Base-by-base conservation (phyloP, 2,329 filamentous ascomycete genomes). In the Fusarium sulawesiense region DNA sequence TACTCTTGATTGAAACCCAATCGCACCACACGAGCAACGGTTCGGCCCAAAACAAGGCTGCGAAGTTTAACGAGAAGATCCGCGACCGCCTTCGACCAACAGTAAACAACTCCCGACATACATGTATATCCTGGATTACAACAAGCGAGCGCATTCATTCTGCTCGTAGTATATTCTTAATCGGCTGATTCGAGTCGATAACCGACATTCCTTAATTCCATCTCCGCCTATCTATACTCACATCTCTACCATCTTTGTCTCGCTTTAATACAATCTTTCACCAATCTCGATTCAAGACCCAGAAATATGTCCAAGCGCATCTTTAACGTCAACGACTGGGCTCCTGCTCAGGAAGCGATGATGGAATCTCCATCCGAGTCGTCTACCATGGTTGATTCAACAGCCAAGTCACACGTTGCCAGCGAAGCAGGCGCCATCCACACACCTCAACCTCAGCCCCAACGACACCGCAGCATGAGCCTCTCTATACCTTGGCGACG, bases 401-500 rank as follows among this genome's bases (percentile, higher is more conserved):
- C 47, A 51, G 30, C 55, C 29, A 61, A 68, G 45, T 27, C 64
- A 18, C 54, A 70, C 14, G 55, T 45, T 53, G 48, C 50, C 51
- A 51, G 50, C 51, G 66, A 70, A 41, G 47, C 60, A 30, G 60
- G 25, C 29, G 45, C 56, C 14, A 49, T 49, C 42, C 60, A 60
- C 45, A 54, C 64, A 37, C 27, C 42, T 32, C 45, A 42, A 41
- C 29, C 45, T 34, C 45, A 40, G 56, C 77, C 79, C n/a, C 79
- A 78, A 64, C 82, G 82, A 23, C 77, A 81, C 41, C 82, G 85
- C 55, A 86, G 84, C 76, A 78, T 84, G 73, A 88, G 85, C 75
- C 77, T 84, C 49, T 85, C 85, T 9, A 73, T 86, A 16, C 80
- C 83, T 9, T 86, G 84, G 83, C 82, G 83, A 47, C 83, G 81